phyloP scores from a whole-genome alignment of 2,329 filamentous ascomycete species.

The Bisporella sp. region DNA sequence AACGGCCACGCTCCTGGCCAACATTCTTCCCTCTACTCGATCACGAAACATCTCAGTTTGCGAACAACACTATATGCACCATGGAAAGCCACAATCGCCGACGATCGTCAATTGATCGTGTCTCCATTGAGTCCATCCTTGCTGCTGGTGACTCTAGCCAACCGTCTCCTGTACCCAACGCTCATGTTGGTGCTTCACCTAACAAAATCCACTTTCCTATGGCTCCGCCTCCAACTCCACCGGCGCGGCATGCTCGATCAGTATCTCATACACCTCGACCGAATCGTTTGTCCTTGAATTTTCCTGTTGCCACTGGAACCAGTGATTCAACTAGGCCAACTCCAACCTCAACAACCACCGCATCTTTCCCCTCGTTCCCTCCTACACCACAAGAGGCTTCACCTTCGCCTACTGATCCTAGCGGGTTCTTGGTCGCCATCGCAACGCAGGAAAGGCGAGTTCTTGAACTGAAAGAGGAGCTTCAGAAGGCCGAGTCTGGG shows the following conservation, averaged over 20 bases:
- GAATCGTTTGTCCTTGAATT: slow-evolving; percentile 26
- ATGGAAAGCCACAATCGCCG: slow-evolving; percentile 22
- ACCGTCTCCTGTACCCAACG: slow-evolving; percentile 10
- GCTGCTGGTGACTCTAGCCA: slow-evolving; percentile 16
- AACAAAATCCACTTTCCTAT: slow-evolving; percentile 19
- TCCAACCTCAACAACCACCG: slow-evolving; percentile 21
- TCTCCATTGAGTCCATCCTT: slow-evolving; percentile 25
- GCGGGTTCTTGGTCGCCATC: slow-evolving; percentile 71
- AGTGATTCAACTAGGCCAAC: slow-evolving; percentile 21
- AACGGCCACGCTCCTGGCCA: slow-evolving; percentile 7
- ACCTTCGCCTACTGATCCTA: slow-evolving; percentile 23
- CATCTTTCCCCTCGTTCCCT: slow-evolving; percentile 15
- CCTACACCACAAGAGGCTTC: slow-evolving; percentile 18
- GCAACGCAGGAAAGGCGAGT: slow-evolving; percentile 88
- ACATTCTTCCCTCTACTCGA: slow-evolving; percentile 13
- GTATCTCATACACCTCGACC: slow-evolving; percentile 22
- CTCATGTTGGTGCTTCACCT: slow-evolving; percentile 21
- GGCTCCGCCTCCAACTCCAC: slow-evolving; percentile 16
- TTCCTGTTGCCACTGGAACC: slow-evolving; percentile 23
- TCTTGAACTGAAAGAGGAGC: slow-evolving; percentile 82
- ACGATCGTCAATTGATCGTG: slow-evolving; percentile 21
- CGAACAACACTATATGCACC: slow-evolving; percentile 19
- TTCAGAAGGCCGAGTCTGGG: slow-evolving; percentile 74
- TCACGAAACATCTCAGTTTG: slow-evolving; percentile 13
- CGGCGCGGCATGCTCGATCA: slow-evolving; percentile 17